Base-by-base conservation (phyloP, 2,329 filamentous ascomycete genomes). In the Fusarium sp. region DNA sequence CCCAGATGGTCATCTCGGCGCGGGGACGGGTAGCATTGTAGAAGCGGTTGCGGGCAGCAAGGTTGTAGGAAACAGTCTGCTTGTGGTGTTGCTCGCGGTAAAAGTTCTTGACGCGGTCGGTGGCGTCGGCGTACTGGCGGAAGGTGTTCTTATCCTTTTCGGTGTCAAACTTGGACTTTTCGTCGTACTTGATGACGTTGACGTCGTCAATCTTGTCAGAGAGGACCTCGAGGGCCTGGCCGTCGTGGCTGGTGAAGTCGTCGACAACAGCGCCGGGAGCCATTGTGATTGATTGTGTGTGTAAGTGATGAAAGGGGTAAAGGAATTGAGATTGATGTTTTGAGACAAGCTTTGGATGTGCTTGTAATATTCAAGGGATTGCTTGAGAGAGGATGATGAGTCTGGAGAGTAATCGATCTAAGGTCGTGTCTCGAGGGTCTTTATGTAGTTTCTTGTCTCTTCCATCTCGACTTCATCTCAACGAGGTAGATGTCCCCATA, bases 81-180 rank as follows among this genome's bases (percentile, higher is more conserved):
- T 91, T 91, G 80, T 86, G 86, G 82, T 92, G 90, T 80, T 92
- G 90, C 80, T 91, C 94, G 68, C 86, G 88, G 88, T 97, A 98
- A 85, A 97, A 97, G 86, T 89, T 90, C 87, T 95, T 95, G 82
- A 97, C 94, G 60, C 94, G 90, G 84, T 95, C 93, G 84, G 93
- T 94, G 47, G 95, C 94, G 17, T 92, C 91, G 78, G 95, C 91
- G 84, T 96, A 98, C 81, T 97, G 92, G 37, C 95, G 89, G 85
- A 96, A 96, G 74, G 92, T 87, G 25, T 90, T 88, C 86, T 95
- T 95, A 87, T 96, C 92, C 82, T 96, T 96, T 56, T 90, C 85
- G 56, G 88, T 83, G 81, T 95, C 93, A 81, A 95, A 95, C 74
- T 92, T 85, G 68, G 93, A 93, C 69, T 87, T 74, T 8, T 79